Conservation (phyloP, 345 rosid species). For the Arabidopsis arenosa region DNA sequence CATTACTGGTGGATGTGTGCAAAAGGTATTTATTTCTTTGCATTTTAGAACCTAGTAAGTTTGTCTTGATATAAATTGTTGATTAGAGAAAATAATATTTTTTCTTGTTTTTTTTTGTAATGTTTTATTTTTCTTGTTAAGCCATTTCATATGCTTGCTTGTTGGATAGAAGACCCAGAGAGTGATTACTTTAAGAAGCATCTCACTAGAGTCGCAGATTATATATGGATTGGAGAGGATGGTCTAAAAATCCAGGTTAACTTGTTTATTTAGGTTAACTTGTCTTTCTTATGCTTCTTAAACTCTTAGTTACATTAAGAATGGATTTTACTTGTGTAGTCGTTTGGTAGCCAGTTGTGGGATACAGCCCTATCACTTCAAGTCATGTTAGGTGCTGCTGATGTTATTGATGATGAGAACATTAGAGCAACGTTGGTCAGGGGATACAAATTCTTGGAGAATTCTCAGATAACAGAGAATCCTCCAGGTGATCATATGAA, state of each 20-base stretch:
- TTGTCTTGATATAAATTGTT: no score
- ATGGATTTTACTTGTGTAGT: slow-evolving; percentile 2
- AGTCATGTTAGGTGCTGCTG: no score
- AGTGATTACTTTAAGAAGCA: slow-evolving; percentile 57
- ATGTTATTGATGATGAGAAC: slow-evolving; percentile 36
- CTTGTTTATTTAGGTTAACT: no score
- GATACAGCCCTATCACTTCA: slow-evolving; percentile 47
- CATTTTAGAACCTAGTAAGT: no score
- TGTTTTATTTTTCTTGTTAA: not conserved
- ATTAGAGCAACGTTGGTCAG: slow-evolving; percentile 39
- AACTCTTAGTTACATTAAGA: no score
- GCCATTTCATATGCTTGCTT: slow-evolving; percentile 57
- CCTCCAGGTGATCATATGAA: slow-evolving; percentile 56
- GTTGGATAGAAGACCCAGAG: slow-evolving; percentile 71
- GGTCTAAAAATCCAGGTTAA: slow-evolving; percentile 58
- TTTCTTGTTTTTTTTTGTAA: no score
- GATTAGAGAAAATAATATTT: no score
- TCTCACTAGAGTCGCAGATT: slow-evolving; percentile 59
- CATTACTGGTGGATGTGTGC: slow-evolving; percentile 34
- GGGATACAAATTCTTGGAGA: slow-evolving; percentile 48
- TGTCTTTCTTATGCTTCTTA: no score
- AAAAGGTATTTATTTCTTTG: not conserved
- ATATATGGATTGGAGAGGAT: slow-evolving; percentile 67
- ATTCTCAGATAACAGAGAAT: slow-evolving; percentile 52
- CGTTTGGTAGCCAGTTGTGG: slow-evolving; percentile 69